Base-by-base conservation (phyloP, 1,284 basidiomycete genomes). In the Tilletia caries region DNA sequence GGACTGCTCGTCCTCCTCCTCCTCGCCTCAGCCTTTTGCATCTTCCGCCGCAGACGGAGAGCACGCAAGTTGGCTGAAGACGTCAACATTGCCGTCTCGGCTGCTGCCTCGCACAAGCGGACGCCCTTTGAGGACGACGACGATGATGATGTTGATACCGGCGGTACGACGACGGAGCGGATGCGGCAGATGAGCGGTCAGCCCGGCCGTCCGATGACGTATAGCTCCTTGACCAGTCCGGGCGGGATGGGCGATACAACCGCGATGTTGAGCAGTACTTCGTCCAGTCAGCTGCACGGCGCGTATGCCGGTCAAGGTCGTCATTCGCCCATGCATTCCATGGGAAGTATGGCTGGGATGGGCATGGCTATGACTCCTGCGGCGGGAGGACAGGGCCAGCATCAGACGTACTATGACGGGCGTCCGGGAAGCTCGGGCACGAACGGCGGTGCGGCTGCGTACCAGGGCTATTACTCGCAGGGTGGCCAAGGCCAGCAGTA, bases 51-150 rank as follows among this genome's bases (percentile, higher is more conserved):
- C 66, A 70, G 78, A 18, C 70, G 76, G 32, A 77, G 77, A 68
- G 75, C 78, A 15, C 77, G 79, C 74, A 76, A 75, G 64, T 80
- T 83, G 79, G 81, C 82, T 54, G 79, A 78, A 33, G 81, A 83
- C 62, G 80, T 83, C 10, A 75, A 79, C 13, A 79, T 79, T 20
- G 81, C 81, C n/a, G 80, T 80, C 27, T 79, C 79, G 2, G 81
- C 81, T 29, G 81, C 80, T 18, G 79, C 78, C 2, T 80, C 81
- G 6, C 81, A 78, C 29, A 78, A 74, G 60, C 68, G 81, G 15
- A 81, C 78, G 32, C 81, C 81, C 6, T 83, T 83, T 65, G 81
- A 83, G 67, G 81, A 82, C 54, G 81, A 83, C 65, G 81, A 83
- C 67, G 64, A 65, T 25, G 64, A 65, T 27, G 64, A 60, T 12